Conservation (phyloP, 805 yeast genomes). For the Candida odintsovae region DNA sequence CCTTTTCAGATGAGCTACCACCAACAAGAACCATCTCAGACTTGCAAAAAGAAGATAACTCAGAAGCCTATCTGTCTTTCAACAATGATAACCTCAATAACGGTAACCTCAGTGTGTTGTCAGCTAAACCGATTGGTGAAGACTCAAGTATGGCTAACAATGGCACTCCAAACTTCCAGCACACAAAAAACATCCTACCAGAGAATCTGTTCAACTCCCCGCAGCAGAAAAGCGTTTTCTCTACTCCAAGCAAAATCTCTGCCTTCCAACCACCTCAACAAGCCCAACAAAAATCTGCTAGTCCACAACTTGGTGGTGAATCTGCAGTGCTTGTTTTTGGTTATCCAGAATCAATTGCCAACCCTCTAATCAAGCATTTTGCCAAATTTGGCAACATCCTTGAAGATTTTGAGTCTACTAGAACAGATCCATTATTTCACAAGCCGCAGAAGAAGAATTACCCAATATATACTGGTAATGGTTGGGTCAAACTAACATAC, state of each 20-base stretch:
- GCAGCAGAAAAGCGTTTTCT: constrained; percentile 9
- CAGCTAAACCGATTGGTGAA: neutral
- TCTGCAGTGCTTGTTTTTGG: constrained; percentile 83
- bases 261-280: neutral
- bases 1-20: constrained; percentile 35
- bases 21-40: constrained; percentile 35
- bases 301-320: constrained; percentile 26
- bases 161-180: constrained; percentile 2
- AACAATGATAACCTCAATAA: constrained; percentile 10
- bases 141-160: neutral
- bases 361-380: constrained; percentile 63
- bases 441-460: constrained; percentile 25
- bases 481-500: constrained; percentile 90
- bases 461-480: constrained; percentile 79
- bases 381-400: constrained; percentile 73
- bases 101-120: constrained; percentile 3
- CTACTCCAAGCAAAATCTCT: constrained; percentile 14
- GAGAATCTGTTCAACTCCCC: constrained; percentile 9
- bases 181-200: constrained; percentile 7
- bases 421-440: constrained; percentile 21
- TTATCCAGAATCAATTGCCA: constrained; percentile 72
- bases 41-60: constrained; percentile 33
- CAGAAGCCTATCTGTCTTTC: constrained; percentile 18
- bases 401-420: constrained; percentile 58
- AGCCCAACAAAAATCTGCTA: neutral